phyloP scores from a whole-genome alignment of 1,284 basidiomycete species.

The Leccinum fallax region DNA sequence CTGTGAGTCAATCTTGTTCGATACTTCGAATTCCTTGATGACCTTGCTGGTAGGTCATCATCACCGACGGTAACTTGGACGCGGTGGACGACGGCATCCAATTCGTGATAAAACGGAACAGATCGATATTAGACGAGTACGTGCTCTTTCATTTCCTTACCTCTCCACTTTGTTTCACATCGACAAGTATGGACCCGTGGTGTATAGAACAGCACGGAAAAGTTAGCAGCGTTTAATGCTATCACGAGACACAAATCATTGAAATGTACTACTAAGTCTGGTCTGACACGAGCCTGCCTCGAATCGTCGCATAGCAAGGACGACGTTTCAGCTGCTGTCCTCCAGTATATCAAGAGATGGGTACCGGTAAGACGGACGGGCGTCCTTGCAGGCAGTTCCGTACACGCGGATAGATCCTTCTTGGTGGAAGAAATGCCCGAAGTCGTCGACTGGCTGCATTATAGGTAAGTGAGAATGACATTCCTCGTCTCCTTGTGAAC shows the following conservation, averaged over 20 bases:
- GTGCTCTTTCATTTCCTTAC: slow-evolving; percentile 13
- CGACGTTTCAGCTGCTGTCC: slow-evolving; percentile 57
- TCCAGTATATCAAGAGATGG: slow-evolving; percentile 75
- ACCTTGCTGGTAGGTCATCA: slow-evolving; percentile 58
- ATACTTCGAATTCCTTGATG: background rate
- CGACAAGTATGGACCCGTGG: slow-evolving; percentile 73
- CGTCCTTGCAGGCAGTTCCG: slow-evolving; percentile 79
- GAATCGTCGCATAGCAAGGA: slow-evolving; percentile 58
- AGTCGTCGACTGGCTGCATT: slow-evolving; percentile 74
- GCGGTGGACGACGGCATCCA: slow-evolving; percentile 74
- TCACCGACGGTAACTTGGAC: slow-evolving; percentile 80
- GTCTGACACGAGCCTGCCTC: slow-evolving; percentile 70
- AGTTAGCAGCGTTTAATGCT: slow-evolving; percentile 37
- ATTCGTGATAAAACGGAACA: slow-evolving; percentile 70
- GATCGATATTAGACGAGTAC: slow-evolving; percentile 62
- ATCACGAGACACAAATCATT: background rate
- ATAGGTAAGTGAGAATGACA: slow-evolving; percentile 54
- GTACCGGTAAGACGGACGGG: slow-evolving; percentile 61
- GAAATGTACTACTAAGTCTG: slow-evolving; percentile 52
- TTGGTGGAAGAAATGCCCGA: slow-evolving; percentile 77
- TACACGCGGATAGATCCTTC: slow-evolving; percentile 78
- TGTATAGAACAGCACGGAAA: slow-evolving; percentile 71
- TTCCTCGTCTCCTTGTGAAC: background rate
- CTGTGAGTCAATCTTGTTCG: slow-evolving; percentile 41
- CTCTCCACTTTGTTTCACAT: background rate